phyloP scores from a whole-genome alignment of 2,329 filamentous ascomycete species.

The Cladosporium austrohemisphaericum region DNA sequence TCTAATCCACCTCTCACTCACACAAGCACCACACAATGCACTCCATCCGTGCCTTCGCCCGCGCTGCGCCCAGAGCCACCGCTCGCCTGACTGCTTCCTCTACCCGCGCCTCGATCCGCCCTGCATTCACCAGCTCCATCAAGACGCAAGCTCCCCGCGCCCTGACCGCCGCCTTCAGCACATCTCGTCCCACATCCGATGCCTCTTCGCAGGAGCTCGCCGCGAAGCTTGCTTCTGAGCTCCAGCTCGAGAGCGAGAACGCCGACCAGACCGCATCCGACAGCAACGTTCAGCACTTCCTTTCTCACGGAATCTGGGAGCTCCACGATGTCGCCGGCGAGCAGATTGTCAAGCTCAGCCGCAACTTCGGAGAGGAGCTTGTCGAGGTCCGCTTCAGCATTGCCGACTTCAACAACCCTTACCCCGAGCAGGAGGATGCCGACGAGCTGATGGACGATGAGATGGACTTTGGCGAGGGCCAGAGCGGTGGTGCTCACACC shows the following conservation, averaged over 20 bases:
- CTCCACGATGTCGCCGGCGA: conserved; percentile 74
- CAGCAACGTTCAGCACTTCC: conserved; percentile 74
- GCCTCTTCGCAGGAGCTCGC: conserved; percentile 73
- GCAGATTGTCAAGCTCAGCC: conserved; percentile 81
- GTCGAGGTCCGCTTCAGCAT: conserved; percentile 83
- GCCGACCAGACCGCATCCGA: conserved; percentile 56
- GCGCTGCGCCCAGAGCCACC: conserved; percentile 42
- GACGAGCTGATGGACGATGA: conserved; percentile 40
- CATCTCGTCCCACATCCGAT: conserved; percentile 37
- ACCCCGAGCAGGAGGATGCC: conserved; percentile 53
- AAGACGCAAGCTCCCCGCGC: conserved; percentile 12
- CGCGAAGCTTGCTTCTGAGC: conserved; percentile 79
- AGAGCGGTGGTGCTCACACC: conserved; percentile 55
- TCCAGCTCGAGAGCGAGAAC: conserved; percentile 78
- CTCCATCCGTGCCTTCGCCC: conserved; percentile 43
- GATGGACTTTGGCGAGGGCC: conserved; percentile 40
- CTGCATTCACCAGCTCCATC: conserved; percentile 21
- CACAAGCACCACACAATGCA: conserved; percentile 35
- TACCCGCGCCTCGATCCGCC: conserved; percentile 37
- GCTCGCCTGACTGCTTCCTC: conserved; percentile 38
- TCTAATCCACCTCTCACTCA: background rate
- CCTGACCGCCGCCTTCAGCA: conserved; percentile 38
- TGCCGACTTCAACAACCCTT: conserved; percentile 64
- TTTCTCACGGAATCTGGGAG: conserved; percentile 72
- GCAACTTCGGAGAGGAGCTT: conserved; percentile 81